Evolutionary conservation across 495 filamentous ascomycete genomes (phyloP), one percentile per base, ranked within the genome.

Genomic region (Sabuloglossum arenarium): DNA sequence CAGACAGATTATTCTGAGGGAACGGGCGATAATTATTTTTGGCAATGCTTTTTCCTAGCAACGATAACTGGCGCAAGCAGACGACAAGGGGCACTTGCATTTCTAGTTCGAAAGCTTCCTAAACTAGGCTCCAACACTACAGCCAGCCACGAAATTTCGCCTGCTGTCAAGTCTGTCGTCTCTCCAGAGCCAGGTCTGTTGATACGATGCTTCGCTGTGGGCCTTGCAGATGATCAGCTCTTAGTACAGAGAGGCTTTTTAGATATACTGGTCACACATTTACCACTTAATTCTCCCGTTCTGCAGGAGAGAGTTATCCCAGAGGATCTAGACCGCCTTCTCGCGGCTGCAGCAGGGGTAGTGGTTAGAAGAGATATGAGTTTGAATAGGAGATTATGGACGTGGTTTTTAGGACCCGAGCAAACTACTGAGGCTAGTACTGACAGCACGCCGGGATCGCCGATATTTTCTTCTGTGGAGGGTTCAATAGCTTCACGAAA

Each of bases 31-130:
- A 85, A 88, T 60, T 94, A 88, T 65, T 99, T 95, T 65, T 99
- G 91, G 91, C 91, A 99, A 70, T 95, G 86, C 67, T 84, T 99
- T 60, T 95, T 99, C 61, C 73, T 97, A 37, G 87, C 88, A 14
- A 80, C 86, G 0, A 94, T 99, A 34, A 95, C 90, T 6, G 88
- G 86, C 63, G 73, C 84, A 27, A 84, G 78, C 42, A 75, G 93
- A 58, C 78, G 91, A 46, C 81, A 84, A 60, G 91, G 91, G 27
- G 86, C 87, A 23, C 69, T 99, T 56, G 85, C 90, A 27, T 97
- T 86, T 66, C 69, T 99, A 46, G 71, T 76, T 27, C 82, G 88
- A 55, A 79, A 79, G 61, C 73, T 99, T 12, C 91, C 91, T 12
- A 84, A 75, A 59, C 69, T 96, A 28, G 85, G 71, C 6, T 62